phyloP scores from a whole-genome alignment of 164 flowering plant species.

The Umbilicus rupestris region DNA sequence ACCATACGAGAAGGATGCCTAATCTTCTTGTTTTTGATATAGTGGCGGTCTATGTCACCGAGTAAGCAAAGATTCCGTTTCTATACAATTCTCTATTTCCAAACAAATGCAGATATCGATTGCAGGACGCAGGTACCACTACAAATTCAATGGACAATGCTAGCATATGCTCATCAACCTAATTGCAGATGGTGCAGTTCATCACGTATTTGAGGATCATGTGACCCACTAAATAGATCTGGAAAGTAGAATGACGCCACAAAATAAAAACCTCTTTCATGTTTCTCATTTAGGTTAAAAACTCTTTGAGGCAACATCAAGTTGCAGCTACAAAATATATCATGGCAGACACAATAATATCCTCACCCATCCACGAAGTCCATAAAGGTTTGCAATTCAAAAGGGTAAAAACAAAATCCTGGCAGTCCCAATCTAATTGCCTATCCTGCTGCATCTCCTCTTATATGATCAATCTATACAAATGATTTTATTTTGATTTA shows the following conservation, averaged over 20 bases:
- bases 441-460: background rate
- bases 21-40: background rate
- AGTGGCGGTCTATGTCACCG: background rate
- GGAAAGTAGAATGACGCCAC: background rate
- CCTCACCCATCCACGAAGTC: background rate
- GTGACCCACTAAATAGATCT: background rate
- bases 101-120: slow-evolving; percentile 6
- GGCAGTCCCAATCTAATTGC: background rate
- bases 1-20: background rate
- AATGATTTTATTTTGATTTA: background rate
- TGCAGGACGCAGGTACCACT: slow-evolving; percentile 3
- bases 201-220: background rate
- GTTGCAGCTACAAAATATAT: background rate
- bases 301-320: background rate
- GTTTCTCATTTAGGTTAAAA: background rate
- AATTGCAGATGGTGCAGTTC: background rate
- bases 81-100: background rate
- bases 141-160: background rate
- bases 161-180: background rate
- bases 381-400: background rate
- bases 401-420: background rate
- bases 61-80: background rate
- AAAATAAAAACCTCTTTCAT: background rate
- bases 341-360: background rate
- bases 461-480: background rate